Evolutionary conservation across 2,329 filamentous ascomycete species (phyloP), one percentile per base, ranked within the genome.

Genomic region (Aureobasidium musti): DNA sequence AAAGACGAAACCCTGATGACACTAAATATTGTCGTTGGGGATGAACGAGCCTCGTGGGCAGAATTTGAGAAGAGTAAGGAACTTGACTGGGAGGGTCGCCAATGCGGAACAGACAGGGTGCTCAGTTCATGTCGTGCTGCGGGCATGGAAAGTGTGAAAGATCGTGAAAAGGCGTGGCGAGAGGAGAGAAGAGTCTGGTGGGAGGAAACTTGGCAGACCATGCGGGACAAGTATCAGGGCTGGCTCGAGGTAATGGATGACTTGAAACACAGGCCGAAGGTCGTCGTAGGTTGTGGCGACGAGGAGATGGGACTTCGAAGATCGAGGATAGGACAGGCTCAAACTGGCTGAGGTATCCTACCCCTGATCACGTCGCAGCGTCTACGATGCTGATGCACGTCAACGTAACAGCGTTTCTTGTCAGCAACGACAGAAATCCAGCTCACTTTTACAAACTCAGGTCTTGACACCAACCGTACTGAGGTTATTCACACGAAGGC

Each of bases 81-180:
- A 13, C 17, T 17, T 37, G 60, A 63, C 30, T 53, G 60, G 45
- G 47, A 63, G 11, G 47, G 23, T 21, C 35, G 45, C 21, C 47
- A 53, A 43, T 10, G 33, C 1, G 60, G 60, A 5, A 53, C 60
- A 3, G 33, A 63, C 3, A 53, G 60, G 43, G 47, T 63, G 26
- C 43, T 68, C 21, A 47, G 56, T 5, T 28, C 47, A 19, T 67
- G 65, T 37, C 50, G 59, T 3, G 65, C 56, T 23, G 50, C 59
- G 37, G 65, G 52, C 5, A 68, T 63, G 64, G 63, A 45, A 30
- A 47, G 60, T 21, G 35, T 63, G 21, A 47, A 53, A 26, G 60
- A 41, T 19, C 21, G 60, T 2, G 60, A 63, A 33, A 39, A 33
- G 8, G 47, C 60, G 26, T 63, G 60, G 60, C 28, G 33, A 33